phyloP scores from a whole-genome alignment of 2,329 filamentous ascomycete species.

The Talaromyces sp. region DNA sequence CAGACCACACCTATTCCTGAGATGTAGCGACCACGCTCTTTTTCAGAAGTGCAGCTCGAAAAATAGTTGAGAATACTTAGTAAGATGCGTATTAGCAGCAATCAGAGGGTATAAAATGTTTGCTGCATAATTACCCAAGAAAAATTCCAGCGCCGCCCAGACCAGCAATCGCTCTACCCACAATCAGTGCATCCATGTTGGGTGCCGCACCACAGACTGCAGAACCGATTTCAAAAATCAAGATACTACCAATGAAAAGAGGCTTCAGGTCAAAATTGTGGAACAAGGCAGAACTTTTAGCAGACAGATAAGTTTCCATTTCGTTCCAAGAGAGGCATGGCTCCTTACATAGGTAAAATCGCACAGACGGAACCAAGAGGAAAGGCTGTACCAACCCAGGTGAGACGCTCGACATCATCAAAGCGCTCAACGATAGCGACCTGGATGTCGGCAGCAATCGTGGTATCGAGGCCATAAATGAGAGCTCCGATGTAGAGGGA shows the following conservation, averaged over 20 bases:
- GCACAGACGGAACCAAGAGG: slow-evolving; percentile 11
- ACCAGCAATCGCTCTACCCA: slow-evolving; percentile 36
- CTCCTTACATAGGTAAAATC: slow-evolving; percentile 4
- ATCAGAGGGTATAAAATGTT: no score
- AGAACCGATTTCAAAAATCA: slow-evolving; percentile 31
- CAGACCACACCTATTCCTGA: slow-evolving; percentile 34
- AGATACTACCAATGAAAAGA: slow-evolving; percentile 19
- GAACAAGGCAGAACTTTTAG: slow-evolving; percentile 25
- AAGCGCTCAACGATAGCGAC: slow-evolving; percentile 39
- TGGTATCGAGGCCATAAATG: slow-evolving; percentile 37
- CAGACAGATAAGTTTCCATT: background rate
- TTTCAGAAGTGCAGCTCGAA: slow-evolving; percentile 21
- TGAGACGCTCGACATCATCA: slow-evolving; percentile 26
- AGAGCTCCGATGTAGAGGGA: slow-evolving; percentile 9
- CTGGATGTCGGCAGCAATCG: slow-evolving; percentile 48
- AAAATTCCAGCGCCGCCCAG: slow-evolving; percentile 34
- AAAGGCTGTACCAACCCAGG: slow-evolving; percentile 10
- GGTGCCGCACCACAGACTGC: slow-evolving; percentile 46
- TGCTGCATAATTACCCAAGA: slow-evolving; percentile 24
- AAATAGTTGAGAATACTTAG: slow-evolving; percentile 27
- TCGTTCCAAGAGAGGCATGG: background rate
- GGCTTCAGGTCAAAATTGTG: slow-evolving; percentile 9
- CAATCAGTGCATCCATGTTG: slow-evolving; percentile 47
- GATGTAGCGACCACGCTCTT: slow-evolving; percentile 29
- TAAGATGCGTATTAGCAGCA: slow-evolving; percentile 2